Base-by-base conservation (phyloP, 2,329 filamentous ascomycete genomes). In the Aspergillus quadrilineatus region DNA sequence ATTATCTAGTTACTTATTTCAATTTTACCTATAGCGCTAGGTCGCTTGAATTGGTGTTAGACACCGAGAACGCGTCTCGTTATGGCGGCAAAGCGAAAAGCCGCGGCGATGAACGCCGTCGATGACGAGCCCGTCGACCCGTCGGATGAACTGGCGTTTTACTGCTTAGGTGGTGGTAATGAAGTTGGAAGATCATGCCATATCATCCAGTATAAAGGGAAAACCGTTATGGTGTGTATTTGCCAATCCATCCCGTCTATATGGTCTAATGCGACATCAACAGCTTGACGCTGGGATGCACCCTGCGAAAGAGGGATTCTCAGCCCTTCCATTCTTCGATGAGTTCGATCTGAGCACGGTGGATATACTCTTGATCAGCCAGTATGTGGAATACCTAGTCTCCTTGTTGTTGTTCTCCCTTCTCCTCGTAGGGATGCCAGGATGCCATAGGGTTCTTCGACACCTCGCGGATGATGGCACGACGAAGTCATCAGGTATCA, bases 151-250 rank as follows among this genome's bases (percentile, higher is more conserved):
- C 84, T 99, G 57, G 89, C 92, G 78, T 99, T 99, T 69, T 83
- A 96, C 53, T 95, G 91, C 67, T 80, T 99, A 37, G 94, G 94
- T 60, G 94, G 94, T 60, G 94, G 94, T 65, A 97, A 97, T 74
- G 94, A 99, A 77, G 94, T 99, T 60, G 94, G 94, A 53, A 84
- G 94, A 63, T 97, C 94, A 63, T 97, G 94, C 75, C 94, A 99
- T 73, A 96, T 99, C 66, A 87, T 99, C 58, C 92, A 97, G 70
- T 99, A 99, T 83, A 99, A 97, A 77, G 94, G 94, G 60, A 99
- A 99, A 77, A 97, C 93, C 5, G 91, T 99, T 65, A 99, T 99
- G 94, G 92, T 95, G 79, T 65, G 85, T 72, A 26, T 34, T 29
- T 34, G 7, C 30, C 44, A 7, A 10, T 9, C 32, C 42, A 37